Percentiles rank a stretch among this genome's conserved stretches.
Conservation (phyloP, 257 asterid species). For the Scutellaria barbata region DNA sequence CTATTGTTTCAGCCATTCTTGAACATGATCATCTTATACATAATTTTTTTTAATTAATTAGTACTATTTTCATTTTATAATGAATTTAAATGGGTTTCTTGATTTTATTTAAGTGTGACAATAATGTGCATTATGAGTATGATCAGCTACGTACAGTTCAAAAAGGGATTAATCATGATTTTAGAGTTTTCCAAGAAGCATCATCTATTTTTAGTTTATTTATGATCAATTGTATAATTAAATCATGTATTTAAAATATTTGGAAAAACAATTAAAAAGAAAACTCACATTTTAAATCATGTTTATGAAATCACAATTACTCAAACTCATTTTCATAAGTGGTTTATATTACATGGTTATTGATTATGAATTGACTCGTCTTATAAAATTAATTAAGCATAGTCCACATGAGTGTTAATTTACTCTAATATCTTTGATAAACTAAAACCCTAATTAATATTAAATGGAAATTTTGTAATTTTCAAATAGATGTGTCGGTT, state of each 20-base stretch:
- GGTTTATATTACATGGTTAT: too few species aligned
- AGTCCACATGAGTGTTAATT: too few species aligned
- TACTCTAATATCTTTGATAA: too few species aligned
- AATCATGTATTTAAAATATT: too few species aligned
- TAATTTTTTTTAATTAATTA: neutral
- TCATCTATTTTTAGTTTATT: neutral
- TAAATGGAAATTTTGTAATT: neutral
- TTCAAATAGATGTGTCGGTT: slow-evolving; percentile 22
- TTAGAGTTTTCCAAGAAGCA: slow-evolving; percentile 7
- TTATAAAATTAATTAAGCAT: too few species aligned
- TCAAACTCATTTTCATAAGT: too few species aligned
- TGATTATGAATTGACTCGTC: too few species aligned
- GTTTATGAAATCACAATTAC: too few species aligned
- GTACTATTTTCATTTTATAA: neutral
- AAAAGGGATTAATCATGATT: neutral
- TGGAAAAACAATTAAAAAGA: too few species aligned
- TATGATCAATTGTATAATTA: neutral
- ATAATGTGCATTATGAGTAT: neutral
- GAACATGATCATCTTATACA: slow-evolving; percentile 15
- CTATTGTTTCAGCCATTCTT: slow-evolving; percentile 32
- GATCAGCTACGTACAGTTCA: neutral
- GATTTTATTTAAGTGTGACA: neutral
- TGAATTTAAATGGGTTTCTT: neutral
- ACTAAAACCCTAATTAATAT: too few species aligned
- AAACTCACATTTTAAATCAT: too few species aligned